Evolutionary conservation across 371 early-diverging fungal species (phyloP).

Genomic region (Mortierella sp.): DNA sequence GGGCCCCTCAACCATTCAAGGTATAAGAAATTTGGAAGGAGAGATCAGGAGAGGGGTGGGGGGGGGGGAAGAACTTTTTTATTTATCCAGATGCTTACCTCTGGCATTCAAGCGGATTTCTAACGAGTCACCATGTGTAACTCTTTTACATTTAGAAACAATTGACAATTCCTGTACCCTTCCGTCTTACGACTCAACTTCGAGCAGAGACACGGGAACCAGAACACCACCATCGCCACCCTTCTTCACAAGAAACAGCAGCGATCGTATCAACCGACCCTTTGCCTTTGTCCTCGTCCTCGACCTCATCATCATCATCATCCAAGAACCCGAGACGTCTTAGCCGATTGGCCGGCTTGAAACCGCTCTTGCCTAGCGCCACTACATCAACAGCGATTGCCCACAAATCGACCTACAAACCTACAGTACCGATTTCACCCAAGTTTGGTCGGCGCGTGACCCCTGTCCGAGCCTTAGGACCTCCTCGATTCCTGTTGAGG

Average conservation of each 20-base stretch:
- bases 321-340: too few relatives aligned
- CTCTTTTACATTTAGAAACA: constrained; percentile 16
- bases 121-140: too few relatives aligned
- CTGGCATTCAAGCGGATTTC: too few relatives aligned
- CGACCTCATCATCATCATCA: too few relatives aligned
- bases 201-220: constrained; percentile 28
- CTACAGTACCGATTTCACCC: constrained; percentile 36
- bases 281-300: constrained; percentile 5
- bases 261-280: too few relatives aligned
- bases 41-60: too few relatives aligned
- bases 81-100: too few relatives aligned
- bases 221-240: not conserved
- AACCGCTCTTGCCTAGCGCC: constrained; percentile 7
- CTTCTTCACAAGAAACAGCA: not conserved
- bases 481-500: constrained; percentile 26
- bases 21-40: not conserved
- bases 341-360: constrained; percentile 24
- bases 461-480: constrained; percentile 24
- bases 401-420: constrained; percentile 2
- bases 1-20: constrained; percentile 5
- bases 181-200: constrained; percentile 27
- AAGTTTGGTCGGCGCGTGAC: constrained; percentile 24
- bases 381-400: not conserved
- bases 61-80: too few relatives aligned
- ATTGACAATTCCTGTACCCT: constrained; percentile 32